Evolutionary conservation across 2,329 filamentous ascomycete genomes (phyloP), one percentile per base, ranked within the genome.

Genomic region (Celoporthe dispersa): DNA sequence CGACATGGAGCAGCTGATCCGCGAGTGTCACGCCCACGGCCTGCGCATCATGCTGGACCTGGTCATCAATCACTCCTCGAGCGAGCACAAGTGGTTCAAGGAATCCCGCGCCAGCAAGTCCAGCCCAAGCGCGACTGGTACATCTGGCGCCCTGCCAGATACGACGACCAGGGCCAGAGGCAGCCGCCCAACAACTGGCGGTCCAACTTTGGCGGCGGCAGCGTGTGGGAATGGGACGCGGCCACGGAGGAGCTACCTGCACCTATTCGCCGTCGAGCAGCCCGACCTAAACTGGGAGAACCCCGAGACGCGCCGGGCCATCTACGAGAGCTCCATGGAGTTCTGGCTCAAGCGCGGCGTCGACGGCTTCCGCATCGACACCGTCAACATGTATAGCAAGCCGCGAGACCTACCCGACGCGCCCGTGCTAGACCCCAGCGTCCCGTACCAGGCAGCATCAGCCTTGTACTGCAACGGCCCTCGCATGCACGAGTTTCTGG

Each of bases 271-370:
- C 57, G 85, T 85, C 5, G 87, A 91, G 73, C 92, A 94, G 76
- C 92, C 92, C 0, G 92, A 94, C 73, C 85, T 94, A 55, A 94
- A 94, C 80, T 94, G 91, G 91, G 90, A 93, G 76, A 90, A 91
- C 74, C 84, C 84, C 0, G 85, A 85, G 0, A 88, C 92, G 3
- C 86, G 91, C 44, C 80, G 86, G 68, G 90, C 89, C 2, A 89
- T 92, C 2, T 90, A 93, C 77, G 83, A 90, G 55, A 85, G 90
- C 31, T 28, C 51, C 11, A 90, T 93, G 84, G 85, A 86, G 31
- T 94, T 94, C 80, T 94, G 92, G 92, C 85, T 94, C 1, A 84
- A 92, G 72, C 87, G 87, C 53, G 91, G 91, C 2, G 86, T 88
- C 0, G 86, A 90, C 70, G 90, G 90, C 3, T 92, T 91, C 81